Evolutionary conservation across 768 basidiomycete genomes (phyloP).

Genomic region (Gymnopilus junonius): DNA sequence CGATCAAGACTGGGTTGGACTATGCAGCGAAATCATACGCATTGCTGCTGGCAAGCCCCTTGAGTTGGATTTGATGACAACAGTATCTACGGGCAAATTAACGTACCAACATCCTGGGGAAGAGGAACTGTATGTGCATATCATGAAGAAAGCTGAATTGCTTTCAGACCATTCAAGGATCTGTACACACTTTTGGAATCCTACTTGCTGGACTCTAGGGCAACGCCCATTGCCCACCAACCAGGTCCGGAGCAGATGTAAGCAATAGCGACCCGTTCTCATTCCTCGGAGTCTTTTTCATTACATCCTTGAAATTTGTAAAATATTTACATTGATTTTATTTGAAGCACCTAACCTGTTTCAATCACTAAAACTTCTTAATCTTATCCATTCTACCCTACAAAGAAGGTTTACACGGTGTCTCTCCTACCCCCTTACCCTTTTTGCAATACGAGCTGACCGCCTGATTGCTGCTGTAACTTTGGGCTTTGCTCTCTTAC

Average conservation of each 20-base stretch:
- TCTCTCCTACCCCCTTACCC: too few relatives aligned
- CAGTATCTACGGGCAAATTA: not conserved
- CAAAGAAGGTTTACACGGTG: too few relatives aligned
- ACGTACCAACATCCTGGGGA: not conserved
- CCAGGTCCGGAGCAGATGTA: not conserved
- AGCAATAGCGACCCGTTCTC: not conserved
- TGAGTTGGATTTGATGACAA: not conserved
- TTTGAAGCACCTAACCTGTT: too few relatives aligned
- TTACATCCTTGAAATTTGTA: too few relatives aligned
- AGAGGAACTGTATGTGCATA: not conserved
- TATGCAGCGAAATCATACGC: not conserved
- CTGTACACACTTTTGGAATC: not conserved
- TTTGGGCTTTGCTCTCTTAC: too few relatives aligned
- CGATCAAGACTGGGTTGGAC: not conserved
- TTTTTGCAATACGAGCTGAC: too few relatives aligned
- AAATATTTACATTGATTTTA: too few relatives aligned
- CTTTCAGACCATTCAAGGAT: not conserved
- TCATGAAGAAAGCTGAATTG: not conserved
- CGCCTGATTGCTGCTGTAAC: too few relatives aligned
- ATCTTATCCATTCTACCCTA: too few relatives aligned
- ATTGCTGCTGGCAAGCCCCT: not conserved
- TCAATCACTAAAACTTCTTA: too few relatives aligned
- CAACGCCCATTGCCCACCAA: not conserved
- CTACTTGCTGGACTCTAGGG: not conserved
- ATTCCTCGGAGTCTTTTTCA: too few relatives aligned